Conservation (phyloP, 73 alveolate genomes). For the Stentor coeruleus region DNA sequence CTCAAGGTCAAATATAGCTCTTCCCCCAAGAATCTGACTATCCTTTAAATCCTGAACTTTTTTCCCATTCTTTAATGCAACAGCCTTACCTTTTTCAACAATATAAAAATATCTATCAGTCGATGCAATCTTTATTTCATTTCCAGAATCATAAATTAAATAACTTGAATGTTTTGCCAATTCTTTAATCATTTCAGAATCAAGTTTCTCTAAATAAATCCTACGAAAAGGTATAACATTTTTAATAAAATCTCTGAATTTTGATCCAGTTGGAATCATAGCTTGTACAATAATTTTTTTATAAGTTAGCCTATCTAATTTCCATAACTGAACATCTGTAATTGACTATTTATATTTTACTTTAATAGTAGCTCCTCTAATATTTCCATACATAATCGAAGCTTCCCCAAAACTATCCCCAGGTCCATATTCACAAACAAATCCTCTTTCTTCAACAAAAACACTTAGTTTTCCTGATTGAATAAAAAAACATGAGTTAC, state of each 20-base stretch:
- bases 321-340: neutral
- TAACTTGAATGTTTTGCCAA: neutral
- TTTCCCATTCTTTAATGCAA: neutral
- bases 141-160: neutral
- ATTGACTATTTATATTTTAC: neutral
- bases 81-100: neutral
- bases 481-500: constrained; percentile 8
- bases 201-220: neutral
- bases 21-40: neutral
- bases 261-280: neutral
- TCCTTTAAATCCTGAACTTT: neutral
- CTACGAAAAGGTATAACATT: neutral
- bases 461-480: neutral
- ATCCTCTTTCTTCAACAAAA: constrained; percentile 14
- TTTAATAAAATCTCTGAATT: neutral
- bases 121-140: neutral
- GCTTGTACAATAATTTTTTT: neutral
- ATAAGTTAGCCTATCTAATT: constrained; percentile 12
- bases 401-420: constrained; percentile 22
- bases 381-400: constrained; percentile 19
- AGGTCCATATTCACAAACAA: neutral
- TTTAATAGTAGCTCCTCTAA: constrained; percentile 11
- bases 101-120: neutral
- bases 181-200: neutral
- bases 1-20: neutral